Conservation (phyloP, 805 yeast species). For the Candida montana region DNA sequence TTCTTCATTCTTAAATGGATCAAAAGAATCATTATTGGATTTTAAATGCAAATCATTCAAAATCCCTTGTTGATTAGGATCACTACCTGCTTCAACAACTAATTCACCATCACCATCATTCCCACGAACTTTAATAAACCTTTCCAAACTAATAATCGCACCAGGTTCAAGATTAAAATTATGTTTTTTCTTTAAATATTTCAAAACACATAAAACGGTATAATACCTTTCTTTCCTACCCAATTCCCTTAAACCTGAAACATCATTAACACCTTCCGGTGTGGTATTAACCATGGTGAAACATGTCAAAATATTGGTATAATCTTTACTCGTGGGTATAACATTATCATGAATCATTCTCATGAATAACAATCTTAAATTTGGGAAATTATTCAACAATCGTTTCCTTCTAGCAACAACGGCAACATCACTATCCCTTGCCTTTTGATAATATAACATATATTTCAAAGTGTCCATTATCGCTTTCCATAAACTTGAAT, state of each 20-base stretch:
- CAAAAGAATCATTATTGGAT: neutral
- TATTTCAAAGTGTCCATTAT: constrained; percentile 17
- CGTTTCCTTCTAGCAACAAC: too few relatives aligned
- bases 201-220: constrained; percentile 19
- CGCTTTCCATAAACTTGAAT: constrained; percentile 29
- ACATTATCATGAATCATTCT: constrained; percentile 22
- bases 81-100: neutral
- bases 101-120: neutral
- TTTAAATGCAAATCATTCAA: neutral
- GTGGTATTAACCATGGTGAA: constrained; percentile 8
- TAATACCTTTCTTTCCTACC: constrained; percentile 11
- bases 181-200: constrained; percentile 20
- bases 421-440: neutral
- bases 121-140: too few relatives aligned
- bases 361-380: constrained; percentile 18
- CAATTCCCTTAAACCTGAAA: too few relatives aligned
- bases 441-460: neutral
- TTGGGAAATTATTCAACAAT: constrained; percentile 12
- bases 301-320: constrained; percentile 15
- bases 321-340: constrained; percentile 19
- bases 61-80: constrained; percentile 1
- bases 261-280: too few relatives aligned
- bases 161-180: constrained; percentile 4
- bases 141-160: neutral
- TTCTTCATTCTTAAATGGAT: neutral